phyloP scores from a whole-genome alignment of 1,139 yeast genomes.

The Candida sojae region DNA sequence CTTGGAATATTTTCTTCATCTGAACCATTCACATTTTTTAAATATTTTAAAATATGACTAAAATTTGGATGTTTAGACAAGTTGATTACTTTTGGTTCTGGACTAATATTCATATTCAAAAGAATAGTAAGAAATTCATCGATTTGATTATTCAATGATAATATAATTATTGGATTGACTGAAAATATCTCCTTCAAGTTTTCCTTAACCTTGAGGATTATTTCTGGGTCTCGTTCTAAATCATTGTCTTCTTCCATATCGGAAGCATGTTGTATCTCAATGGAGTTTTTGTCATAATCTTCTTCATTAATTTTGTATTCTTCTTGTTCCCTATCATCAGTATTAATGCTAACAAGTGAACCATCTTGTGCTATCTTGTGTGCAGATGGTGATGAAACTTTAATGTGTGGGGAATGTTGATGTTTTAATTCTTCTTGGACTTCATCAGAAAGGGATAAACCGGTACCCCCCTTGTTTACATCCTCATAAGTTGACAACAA shows the following conservation, averaged over 20 bases:
- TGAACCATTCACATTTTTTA: slow-evolving; percentile 18
- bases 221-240: slow-evolving; percentile 16
- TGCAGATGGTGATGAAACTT: slow-evolving; percentile 17
- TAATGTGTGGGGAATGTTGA: background rate
- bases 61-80: slow-evolving; percentile 35
- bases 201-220: slow-evolving; percentile 14
- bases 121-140: slow-evolving; percentile 23
- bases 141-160: slow-evolving; percentile 16
- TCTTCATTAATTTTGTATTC: background rate
- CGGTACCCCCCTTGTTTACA: slow-evolving; percentile 1
- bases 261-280: background rate
- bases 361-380: slow-evolving; percentile 23
- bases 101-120: slow-evolving; percentile 26
- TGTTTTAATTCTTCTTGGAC: slow-evolving; percentile 4
- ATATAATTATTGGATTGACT: slow-evolving; percentile 27
- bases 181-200: slow-evolving; percentile 34
- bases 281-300: background rate
- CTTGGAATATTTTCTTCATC: slow-evolving; percentile 28
- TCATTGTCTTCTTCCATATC: background rate
- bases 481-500: background rate
- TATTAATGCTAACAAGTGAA: background rate
- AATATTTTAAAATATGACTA: slow-evolving; percentile 24
- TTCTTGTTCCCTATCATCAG: background rate
- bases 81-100: slow-evolving; percentile 33
- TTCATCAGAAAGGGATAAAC: slow-evolving; percentile 2